Percentiles rank a stretch among this genome's conserved stretches.
These are phyloP conservation scores for Camelina neglecta DNA, from an alignment of 345 rosid genomes.

Conservation along the genomic window DNA sequence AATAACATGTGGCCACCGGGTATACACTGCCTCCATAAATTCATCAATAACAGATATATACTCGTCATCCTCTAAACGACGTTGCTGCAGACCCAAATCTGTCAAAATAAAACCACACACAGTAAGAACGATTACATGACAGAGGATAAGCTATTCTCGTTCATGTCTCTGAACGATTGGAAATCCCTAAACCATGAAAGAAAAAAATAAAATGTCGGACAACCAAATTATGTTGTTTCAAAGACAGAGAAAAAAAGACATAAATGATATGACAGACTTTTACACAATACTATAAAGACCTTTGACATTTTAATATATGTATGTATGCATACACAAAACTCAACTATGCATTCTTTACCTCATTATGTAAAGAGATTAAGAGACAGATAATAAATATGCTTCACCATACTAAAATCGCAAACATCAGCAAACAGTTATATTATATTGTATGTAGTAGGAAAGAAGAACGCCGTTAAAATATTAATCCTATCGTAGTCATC, in stretches of 20 bases:
- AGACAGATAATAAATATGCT: background rate
- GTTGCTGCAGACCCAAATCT: slow-evolving; percentile 95
- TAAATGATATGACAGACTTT: slow-evolving; percentile 1
- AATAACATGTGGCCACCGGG: slow-evolving; percentile 97
- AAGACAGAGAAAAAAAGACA: background rate
- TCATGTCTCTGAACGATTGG: slow-evolving; percentile 17
- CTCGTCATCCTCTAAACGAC: slow-evolving; percentile 84
- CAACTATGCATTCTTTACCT: background rate
- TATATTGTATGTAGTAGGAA: slow-evolving; percentile 3
- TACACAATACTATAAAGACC: slow-evolving; percentile 1
- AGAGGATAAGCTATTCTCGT: slow-evolving; percentile 15
- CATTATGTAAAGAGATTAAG: slow-evolving; percentile 1
- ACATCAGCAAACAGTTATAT: slow-evolving; percentile 32
- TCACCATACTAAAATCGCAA: slow-evolving; percentile 22
- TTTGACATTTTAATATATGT: background rate
- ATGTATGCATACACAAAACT: background rate
- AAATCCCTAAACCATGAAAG: slow-evolving; percentile 8
- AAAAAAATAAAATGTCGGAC: background rate
- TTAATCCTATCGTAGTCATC: background rate
- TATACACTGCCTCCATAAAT: slow-evolving; percentile 98
- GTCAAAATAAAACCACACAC: slow-evolving; percentile 41
- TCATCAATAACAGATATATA: slow-evolving; percentile 83
- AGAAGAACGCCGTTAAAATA: background rate
- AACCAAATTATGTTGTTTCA: slow-evolving; percentile 10
- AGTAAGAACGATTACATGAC: slow-evolving; percentile 17